These are phyloP conservation scores for Colletotrichum salicis DNA, from an alignment of 2,329 filamentous ascomycete genomes.

Conservation along the genomic window DNA sequence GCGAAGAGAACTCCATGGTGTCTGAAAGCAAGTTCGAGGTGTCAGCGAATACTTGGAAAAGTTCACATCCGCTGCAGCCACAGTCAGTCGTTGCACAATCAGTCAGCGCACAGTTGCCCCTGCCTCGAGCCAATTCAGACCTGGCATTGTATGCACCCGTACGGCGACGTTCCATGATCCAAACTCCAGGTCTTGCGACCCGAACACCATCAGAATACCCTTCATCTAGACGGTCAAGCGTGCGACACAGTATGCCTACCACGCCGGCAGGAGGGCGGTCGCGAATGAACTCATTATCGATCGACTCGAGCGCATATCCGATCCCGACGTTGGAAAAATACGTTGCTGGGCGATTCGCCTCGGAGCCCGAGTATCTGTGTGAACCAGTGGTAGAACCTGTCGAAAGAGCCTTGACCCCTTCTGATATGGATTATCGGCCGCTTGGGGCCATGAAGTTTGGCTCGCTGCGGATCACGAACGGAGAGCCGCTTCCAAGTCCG, in stretches of 20 bases:
- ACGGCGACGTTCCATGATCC: slow-evolving; percentile 59
- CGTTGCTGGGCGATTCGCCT: slow-evolving; percentile 9
- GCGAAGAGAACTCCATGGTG: slow-evolving; percentile 46
- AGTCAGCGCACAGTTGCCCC: slow-evolving; percentile 44
- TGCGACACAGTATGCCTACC: slow-evolving; percentile 51
- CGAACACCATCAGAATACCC: slow-evolving; percentile 40
- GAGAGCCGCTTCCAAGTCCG: slow-evolving; percentile 60
- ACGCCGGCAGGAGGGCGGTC: slow-evolving; percentile 48
- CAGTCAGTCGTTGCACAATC: slow-evolving; percentile 32
- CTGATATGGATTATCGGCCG: slow-evolving; percentile 67
- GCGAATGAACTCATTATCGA: slow-evolving; percentile 46
- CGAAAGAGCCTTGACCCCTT: slow-evolving; percentile 59
- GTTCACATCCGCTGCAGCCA: slow-evolving; percentile 45
- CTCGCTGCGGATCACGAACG: slow-evolving; percentile 71
- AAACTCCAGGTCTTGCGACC: slow-evolving; percentile 62
- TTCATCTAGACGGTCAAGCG: slow-evolving; percentile 44
- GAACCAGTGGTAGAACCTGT: slow-evolving; percentile 37
- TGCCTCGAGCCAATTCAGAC: slow-evolving; percentile 59
- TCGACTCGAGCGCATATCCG: slow-evolving; percentile 46
- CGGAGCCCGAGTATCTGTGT: slow-evolving; percentile 32
- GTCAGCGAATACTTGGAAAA: slow-evolving; percentile 50
- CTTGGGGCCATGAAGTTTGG: slow-evolving; percentile 72
- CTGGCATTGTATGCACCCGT: slow-evolving; percentile 58
- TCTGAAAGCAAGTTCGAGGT: slow-evolving; percentile 48
- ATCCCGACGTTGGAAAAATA: not conserved